Conservation (phyloP, 345 rosid genomes). For the Geranium brycei region DNA sequence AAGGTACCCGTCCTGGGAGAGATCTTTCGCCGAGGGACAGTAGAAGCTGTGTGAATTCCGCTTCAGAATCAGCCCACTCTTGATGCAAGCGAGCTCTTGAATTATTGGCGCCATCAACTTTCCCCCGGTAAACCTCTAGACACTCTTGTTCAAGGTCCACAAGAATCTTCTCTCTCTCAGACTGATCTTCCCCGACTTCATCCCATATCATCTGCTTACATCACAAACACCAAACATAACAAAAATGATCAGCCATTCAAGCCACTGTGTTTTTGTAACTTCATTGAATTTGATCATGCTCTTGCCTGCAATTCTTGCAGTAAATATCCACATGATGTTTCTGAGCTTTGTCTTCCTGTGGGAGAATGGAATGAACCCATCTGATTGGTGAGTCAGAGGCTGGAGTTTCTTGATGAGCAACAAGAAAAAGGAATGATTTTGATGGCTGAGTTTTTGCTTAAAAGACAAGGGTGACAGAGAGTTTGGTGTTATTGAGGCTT, state of each 20-base stretch:
- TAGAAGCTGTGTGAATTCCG: constrained; percentile 90
- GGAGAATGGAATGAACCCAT: constrained; percentile 72
- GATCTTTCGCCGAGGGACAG: constrained; percentile 90
- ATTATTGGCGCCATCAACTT: constrained; percentile 88
- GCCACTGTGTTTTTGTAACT: background rate
- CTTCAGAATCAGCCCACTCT: constrained; percentile 91
- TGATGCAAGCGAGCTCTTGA: constrained; percentile 94
- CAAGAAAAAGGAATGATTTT: constrained; percentile 4
- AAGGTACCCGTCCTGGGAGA: constrained; percentile 79
- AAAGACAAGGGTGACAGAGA: constrained; percentile 52
- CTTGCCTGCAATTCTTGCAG: constrained; percentile 85
- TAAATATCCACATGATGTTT: constrained; percentile 76
- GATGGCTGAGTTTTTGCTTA: constrained; percentile 45
- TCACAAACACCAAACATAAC: background rate
- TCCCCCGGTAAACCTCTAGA: constrained; percentile 75
- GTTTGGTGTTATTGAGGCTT: constrained; percentile 60
- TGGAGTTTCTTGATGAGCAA: background rate
- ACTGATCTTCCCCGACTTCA: constrained; percentile 82
- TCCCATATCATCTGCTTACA: constrained; percentile 84
- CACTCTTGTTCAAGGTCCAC: constrained; percentile 86
- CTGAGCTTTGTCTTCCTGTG: constrained; percentile 50
- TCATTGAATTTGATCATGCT: background rate
- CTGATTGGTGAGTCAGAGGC: constrained; percentile 9
- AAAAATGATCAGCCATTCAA: too few species aligned
- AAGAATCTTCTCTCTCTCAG: constrained; percentile 68